These are phyloP conservation scores for Pseudopediastrum boryanum DNA, from an alignment of 139 green algal genomes.

Conservation along the genomic window DNA sequence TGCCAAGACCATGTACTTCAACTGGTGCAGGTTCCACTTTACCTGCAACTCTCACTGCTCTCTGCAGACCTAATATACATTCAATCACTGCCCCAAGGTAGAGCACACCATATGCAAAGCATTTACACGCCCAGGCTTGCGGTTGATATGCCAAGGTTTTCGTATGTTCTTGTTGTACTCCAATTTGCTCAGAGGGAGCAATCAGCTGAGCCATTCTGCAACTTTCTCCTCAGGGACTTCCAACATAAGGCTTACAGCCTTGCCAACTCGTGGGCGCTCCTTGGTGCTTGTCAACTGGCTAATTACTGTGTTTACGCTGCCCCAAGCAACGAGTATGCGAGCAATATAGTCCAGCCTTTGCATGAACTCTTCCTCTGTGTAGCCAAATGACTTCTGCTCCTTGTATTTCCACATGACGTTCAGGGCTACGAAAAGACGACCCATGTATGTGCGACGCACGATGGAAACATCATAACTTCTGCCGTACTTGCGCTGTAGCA, in stretches of 20 bases:
- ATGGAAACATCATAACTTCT: conserved; percentile 28
- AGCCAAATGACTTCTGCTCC: conserved; percentile 33
- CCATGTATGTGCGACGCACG: conserved; percentile 25
- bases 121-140: too few species aligned
- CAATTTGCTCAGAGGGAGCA: too few species aligned
- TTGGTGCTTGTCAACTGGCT: conserved; percentile 33
- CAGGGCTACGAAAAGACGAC: not conserved
- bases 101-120: too few species aligned
- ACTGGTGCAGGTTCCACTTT: too few species aligned
- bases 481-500: conserved; percentile 35
- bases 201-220: conserved; percentile 29
- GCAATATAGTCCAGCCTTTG: conserved; percentile 38
- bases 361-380: conserved; percentile 33
- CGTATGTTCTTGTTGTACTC: too few species aligned
- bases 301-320: conserved; percentile 17
- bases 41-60: too few species aligned
- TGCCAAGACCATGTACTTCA: too few species aligned
- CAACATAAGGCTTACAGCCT: conserved; percentile 34
- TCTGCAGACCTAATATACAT: too few species aligned
- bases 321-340: conserved; percentile 20
- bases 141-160: too few species aligned
- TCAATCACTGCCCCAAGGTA: too few species aligned
- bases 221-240: conserved; percentile 26
- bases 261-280: conserved; percentile 35
- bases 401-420: conserved; percentile 42